A percentile compares a stretch with the other conserved stretches of the same genome.
Evolutionary conservation across 306 rosid species (phyloP).

Genomic region (Carpinus fangiana): DNA sequence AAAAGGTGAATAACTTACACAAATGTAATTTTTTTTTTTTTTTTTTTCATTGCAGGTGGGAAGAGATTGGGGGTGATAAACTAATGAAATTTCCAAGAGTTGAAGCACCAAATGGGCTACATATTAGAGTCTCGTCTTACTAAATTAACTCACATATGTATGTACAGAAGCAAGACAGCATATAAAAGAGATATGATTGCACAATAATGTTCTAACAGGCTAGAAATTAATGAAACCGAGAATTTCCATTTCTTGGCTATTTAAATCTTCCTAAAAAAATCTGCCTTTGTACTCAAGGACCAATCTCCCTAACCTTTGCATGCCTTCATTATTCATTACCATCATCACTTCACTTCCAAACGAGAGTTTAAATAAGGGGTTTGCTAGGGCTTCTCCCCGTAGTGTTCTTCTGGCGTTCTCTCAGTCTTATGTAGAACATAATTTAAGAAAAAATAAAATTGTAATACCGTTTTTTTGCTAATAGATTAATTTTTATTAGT

Average conservation of each 20-base stretch:
- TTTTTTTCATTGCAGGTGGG: constrained; percentile 69
- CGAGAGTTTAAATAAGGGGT: too few species aligned
- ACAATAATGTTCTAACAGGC: constrained; percentile 48
- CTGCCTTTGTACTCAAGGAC: too few species aligned
- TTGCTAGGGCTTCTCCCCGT: too few species aligned
- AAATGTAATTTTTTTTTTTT: neutral
- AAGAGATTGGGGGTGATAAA: constrained; percentile 93
- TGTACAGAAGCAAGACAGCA: constrained; percentile 53
- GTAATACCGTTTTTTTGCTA: too few species aligned
- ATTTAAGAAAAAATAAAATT: too few species aligned
- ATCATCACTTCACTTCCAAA: too few species aligned
- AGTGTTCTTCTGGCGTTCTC: too few species aligned
- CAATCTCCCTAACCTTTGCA: too few species aligned
- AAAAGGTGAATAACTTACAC: neutral
- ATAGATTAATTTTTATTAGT: too few species aligned
- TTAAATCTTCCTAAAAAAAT: neutral
- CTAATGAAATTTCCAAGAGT: constrained; percentile 94
- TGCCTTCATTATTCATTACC: too few species aligned
- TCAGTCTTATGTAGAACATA: too few species aligned
- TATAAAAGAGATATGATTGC: constrained; percentile 33
- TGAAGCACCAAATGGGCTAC: constrained; percentile 93
- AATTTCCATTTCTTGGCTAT: constrained; percentile 9
- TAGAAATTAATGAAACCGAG: constrained; percentile 34
- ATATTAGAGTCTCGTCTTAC: constrained; percentile 70
- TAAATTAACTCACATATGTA: constrained; percentile 36